phyloP scores from a whole-genome alignment of 176 grass and related monocot species.

The Bonia amplexicaulis region DNA sequence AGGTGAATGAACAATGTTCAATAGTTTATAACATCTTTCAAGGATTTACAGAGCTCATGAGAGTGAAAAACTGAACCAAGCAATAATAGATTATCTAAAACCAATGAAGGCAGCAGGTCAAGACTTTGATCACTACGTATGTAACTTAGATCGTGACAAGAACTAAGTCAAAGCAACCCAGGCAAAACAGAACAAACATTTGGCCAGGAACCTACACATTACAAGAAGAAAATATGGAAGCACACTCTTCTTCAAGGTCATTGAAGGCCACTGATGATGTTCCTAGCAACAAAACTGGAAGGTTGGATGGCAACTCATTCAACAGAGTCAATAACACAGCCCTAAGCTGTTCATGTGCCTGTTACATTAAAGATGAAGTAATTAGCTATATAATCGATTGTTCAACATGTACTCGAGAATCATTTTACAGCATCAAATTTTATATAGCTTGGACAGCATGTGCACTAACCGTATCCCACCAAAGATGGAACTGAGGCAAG shows the following conservation, averaged over 20 bases:
- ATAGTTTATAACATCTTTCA: not conserved
- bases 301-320: conserved; percentile 88
- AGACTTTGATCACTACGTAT: not conserved
- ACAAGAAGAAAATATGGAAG: conserved; percentile 81
- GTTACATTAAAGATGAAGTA: conserved; percentile 31
- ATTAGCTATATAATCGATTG: conserved; percentile 3
- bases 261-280: conserved; percentile 68
- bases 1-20: conserved; percentile 8
- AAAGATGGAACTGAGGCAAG: conserved; percentile 97
- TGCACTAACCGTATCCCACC: conserved; percentile 98
- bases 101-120: conserved; percentile 7
- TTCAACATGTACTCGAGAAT: not conserved
- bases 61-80: not conserved
- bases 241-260: conserved; percentile 74
- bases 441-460: conserved; percentile 23
- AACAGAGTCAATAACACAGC: conserved; percentile 85
- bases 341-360: conserved; percentile 94
- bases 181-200: conserved; percentile 12
- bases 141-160: not conserved
- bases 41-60: conserved; percentile 1
- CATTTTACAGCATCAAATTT: conserved; percentile 12
- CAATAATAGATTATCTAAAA: not conserved
- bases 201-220: conserved; percentile 67
- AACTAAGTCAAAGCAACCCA: conserved; percentile 8
- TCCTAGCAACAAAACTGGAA: conserved; percentile 84